Evolutionary conservation across 768 basidiomycete genomes (phyloP), one percentile per base, ranked within the genome.

Genomic region (Cystofilobasidium macerans): DNA sequence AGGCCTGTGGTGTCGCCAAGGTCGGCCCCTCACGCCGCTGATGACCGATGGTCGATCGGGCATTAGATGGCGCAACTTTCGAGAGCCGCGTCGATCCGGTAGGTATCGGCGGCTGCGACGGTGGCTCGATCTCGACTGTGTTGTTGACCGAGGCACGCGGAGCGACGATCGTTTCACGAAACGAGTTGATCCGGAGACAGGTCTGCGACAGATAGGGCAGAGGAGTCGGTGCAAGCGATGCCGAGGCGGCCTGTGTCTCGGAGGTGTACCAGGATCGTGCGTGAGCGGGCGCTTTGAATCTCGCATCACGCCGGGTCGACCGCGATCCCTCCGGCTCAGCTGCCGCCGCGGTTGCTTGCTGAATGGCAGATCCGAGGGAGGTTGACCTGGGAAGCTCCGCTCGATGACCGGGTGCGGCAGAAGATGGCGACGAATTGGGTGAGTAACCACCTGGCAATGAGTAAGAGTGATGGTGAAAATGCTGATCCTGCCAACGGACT

Each of bases 91-190:
- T 42, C 3, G 22, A 13, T 13, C 14, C 42, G 30, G 56, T 35
- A 9, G 56, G 26, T 3, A 9, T 11, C 30, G 32, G 8, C 5
- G 32, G 22, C 9, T 8, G 9, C 4, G 56, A 32, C 9, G 5
- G 26, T 57, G 57, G 42, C 35, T 36, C 24, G 57, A 59, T 59
- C 35, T 59, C 57, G 33, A 26, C n/a, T 6, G 57, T 38, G 38
- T 59, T 59, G 38, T 59, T 59, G 38, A 59, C 35, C 33, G 57
- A 59, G 2, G 35, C 26, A 14, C 57, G 57, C 3, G 48, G 11
- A 11, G 22, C n/a, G 48, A 51, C 28, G 24, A 51, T 16, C 6
- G 48, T 12, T 3, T 51, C 48, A 11, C 48, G n/a, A 24, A 51
- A 51, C 18, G 48, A 18, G 24, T 9, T 24, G 28, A 12, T 24